These are phyloP conservation scores for Hygrocybe coccinea DNA, from an alignment of 768 basidiomycete genomes.

Conservation along the genomic window DNA sequence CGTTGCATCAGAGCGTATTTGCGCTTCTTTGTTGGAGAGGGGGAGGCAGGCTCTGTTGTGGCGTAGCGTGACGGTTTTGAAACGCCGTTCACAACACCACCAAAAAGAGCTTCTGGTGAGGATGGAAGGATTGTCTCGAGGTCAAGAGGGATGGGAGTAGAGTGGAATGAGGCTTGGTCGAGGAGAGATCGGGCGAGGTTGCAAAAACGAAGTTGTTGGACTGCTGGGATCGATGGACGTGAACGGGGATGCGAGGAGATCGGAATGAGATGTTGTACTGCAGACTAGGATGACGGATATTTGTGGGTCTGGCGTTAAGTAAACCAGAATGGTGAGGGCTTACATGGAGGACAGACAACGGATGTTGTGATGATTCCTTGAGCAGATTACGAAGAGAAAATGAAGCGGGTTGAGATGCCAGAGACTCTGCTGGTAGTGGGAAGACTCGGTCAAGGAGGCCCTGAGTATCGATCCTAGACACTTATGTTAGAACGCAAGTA, in stretches of 20 bases:
- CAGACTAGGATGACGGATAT: constrained; percentile 37
- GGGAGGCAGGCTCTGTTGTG: constrained; percentile 11
- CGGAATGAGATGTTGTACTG: constrained; percentile 63
- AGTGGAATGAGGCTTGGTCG: constrained; percentile 58
- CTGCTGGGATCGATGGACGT: constrained; percentile 55
- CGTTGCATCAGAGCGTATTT: constrained; percentile 78
- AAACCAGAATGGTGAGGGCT: constrained; percentile 21
- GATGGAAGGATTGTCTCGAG: constrained; percentile 35
- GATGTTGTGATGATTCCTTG: constrained; percentile 46
- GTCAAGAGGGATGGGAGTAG: constrained; percentile 42
- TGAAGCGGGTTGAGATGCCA: constrained; percentile 35
- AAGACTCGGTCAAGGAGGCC: constrained; percentile 79
- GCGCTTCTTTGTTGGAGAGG: constrained; percentile 34
- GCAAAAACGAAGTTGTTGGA: constrained; percentile 72
- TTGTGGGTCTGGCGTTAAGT: constrained; percentile 11
- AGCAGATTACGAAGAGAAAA: constrained; percentile 57
- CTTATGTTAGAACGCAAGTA: not conserved
- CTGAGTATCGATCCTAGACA: constrained; percentile 59
- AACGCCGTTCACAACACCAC: constrained; percentile 17
- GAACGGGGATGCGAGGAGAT: constrained; percentile 64
- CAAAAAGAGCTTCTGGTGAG: constrained; percentile 12
- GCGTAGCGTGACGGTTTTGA: constrained; percentile 13
- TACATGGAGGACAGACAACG: constrained; percentile 54
- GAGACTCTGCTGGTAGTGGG: constrained; percentile 43
- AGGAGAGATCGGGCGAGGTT: constrained; percentile 66